Evolutionary conservation across 2,329 filamentous ascomycete species (phyloP).

Genomic region (Phialocephala sp.): DNA sequence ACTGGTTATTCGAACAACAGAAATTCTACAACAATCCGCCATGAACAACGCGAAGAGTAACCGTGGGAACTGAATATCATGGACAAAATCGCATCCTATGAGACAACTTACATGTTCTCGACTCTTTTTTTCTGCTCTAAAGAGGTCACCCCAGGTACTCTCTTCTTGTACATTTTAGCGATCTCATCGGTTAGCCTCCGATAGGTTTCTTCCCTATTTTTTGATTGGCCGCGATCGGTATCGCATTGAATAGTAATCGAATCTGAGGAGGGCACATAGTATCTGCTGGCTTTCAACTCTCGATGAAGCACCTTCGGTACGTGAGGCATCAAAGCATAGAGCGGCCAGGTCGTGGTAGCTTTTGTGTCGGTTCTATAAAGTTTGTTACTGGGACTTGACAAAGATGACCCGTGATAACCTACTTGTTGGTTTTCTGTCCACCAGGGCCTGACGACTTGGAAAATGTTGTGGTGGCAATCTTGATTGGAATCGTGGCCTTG

Average conservation of each 20-base stretch:
- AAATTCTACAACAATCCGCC: neutral
- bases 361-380: slow-evolving; percentile 42
- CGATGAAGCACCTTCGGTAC: slow-evolving; percentile 40
- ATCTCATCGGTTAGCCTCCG: slow-evolving; percentile 39
- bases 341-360: slow-evolving; percentile 41
- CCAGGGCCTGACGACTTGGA: slow-evolving; percentile 40
- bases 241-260: slow-evolving; percentile 42
- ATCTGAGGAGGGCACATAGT: slow-evolving; percentile 40
- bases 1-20: neutral
- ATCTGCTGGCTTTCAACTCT: slow-evolving; percentile 35
- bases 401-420: slow-evolving; percentile 2
- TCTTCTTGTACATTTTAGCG: slow-evolving; percentile 35
- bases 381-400: slow-evolving; percentile 13
- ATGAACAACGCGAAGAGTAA: neutral
- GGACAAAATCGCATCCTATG: neutral
- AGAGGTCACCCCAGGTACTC: slow-evolving; percentile 44
- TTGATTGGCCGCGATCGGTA: slow-evolving; percentile 34
- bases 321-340: slow-evolving; percentile 32
- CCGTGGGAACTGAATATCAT: no score
- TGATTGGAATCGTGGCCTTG: slow-evolving; percentile 34
- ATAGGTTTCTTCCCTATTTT: slow-evolving; percentile 40
- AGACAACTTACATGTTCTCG: slow-evolving; percentile 45
- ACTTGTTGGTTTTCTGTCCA: slow-evolving; percentile 46
- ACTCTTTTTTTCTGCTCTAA: slow-evolving; percentile 60
- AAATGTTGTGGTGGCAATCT: slow-evolving; percentile 38